These are phyloP conservation scores for Lyophyllum atratum DNA, from an alignment of 768 basidiomycete species.

Conservation along the genomic window DNA sequence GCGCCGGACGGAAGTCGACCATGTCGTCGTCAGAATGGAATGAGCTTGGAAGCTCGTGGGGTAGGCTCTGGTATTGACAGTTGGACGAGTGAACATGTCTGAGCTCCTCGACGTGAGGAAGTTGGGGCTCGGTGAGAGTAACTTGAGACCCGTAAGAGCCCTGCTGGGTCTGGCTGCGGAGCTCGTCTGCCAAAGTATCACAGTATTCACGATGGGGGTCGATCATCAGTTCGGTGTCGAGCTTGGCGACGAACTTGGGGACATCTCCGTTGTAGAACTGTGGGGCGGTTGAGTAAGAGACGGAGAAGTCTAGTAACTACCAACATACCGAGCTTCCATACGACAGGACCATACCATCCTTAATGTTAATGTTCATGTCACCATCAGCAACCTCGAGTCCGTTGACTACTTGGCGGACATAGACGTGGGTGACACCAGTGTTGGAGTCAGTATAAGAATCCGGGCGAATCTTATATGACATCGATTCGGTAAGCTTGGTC, in stretches of 20 bases:
- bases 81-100: slow-evolving; percentile 54
- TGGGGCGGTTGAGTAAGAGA: background rate
- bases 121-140: slow-evolving; percentile 28
- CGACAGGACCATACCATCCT: slow-evolving; percentile 79
- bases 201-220: slow-evolving; percentile 56
- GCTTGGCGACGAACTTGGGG: slow-evolving; percentile 38
- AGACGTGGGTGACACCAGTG: slow-evolving; percentile 89
- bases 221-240: slow-evolving; percentile 28
- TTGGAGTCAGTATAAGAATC: slow-evolving; percentile 87
- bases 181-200: slow-evolving; percentile 38
- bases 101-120: slow-evolving; percentile 31
- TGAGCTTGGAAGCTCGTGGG: slow-evolving; percentile 33
- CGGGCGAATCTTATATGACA: slow-evolving; percentile 62
- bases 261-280: slow-evolving; percentile 77
- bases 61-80: slow-evolving; percentile 51
- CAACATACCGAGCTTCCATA: slow-evolving; percentile 80
- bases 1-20: slow-evolving; percentile 53
- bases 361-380: slow-evolving; percentile 92
- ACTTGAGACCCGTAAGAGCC: slow-evolving; percentile 37
- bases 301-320: background rate
- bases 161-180: slow-evolving; percentile 32
- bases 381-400: slow-evolving; percentile 89
- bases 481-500: slow-evolving; percentile 36
- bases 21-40: slow-evolving; percentile 25
- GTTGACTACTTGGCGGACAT: slow-evolving; percentile 81